phyloP scores from a whole-genome alignment of 2,329 filamentous ascomycete species.

The Alternaria novae-zelandiae region DNA sequence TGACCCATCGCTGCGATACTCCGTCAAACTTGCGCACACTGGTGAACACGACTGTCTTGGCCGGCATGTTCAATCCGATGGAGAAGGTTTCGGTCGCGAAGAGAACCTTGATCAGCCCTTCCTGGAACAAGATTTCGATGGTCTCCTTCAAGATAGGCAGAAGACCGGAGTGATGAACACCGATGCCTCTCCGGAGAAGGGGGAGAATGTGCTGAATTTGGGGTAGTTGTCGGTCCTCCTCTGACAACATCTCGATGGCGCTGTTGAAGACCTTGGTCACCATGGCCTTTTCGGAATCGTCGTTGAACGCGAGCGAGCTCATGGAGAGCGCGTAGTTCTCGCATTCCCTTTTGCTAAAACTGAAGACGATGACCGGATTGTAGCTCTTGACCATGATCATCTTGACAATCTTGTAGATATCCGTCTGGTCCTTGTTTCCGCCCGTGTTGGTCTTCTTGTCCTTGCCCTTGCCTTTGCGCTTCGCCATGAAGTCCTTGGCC shows the following conservation, averaged over 20 bases:
- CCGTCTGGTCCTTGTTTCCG: conserved; percentile 67
- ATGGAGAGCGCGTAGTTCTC: conserved; percentile 89
- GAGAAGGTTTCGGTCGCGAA: conserved; percentile 99
- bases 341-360: conserved; percentile 97
- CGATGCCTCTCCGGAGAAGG: conserved; percentile 87
- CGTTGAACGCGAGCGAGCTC: conserved; percentile 89
- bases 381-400: conserved; percentile 99
- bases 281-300: conserved; percentile 93
- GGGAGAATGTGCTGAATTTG: conserved; percentile 93
- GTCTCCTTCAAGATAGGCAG: conserved; percentile 97
- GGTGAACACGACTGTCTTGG: conserved; percentile 99
- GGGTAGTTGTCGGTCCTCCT: conserved; percentile 85
- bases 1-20: conserved; percentile 78
- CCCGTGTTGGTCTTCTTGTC: conserved; percentile 93
- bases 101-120: conserved; percentile 95
- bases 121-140: conserved; percentile 98
- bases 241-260: conserved; percentile 89
- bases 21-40: conserved; percentile 96
- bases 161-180: conserved; percentile 95
- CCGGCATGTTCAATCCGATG: conserved; percentile 98
- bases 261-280: conserved; percentile 93
- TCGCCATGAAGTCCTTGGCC: conserved; percentile 77
- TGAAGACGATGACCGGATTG: conserved; percentile 99
- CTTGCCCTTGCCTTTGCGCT: conserved; percentile 84
- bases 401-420: conserved; percentile 96